These are phyloP conservation scores for Verbena officinalis DNA, from an alignment of 257 asterid species.

Conservation along the genomic window DNA sequence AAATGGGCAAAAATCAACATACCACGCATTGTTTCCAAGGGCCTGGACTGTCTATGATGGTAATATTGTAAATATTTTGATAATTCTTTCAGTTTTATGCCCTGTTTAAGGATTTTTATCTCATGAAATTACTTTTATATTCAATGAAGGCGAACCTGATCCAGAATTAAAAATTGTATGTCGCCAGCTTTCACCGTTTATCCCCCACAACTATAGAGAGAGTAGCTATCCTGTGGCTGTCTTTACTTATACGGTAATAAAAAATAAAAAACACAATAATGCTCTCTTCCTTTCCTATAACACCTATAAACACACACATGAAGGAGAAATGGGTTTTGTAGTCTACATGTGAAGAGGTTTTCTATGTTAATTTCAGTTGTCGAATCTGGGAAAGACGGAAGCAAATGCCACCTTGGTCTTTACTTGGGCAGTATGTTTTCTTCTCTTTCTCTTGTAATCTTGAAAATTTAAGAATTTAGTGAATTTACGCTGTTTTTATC, in stretches of 20 bases:
- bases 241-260: slow-evolving; percentile 76
- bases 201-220: slow-evolving; percentile 93
- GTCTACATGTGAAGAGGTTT: slow-evolving; percentile 30
- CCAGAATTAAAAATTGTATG: slow-evolving; percentile 82
- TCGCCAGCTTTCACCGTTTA: slow-evolving; percentile 92
- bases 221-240: slow-evolving; percentile 93
- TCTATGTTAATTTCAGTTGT: slow-evolving; percentile 57
- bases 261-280: not conserved
- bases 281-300: slow-evolving; percentile 16
- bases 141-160: slow-evolving; percentile 91
- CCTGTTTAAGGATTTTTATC: slow-evolving; percentile 28
- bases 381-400: slow-evolving; percentile 67
- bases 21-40: slow-evolving; percentile 96
- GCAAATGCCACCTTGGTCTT: slow-evolving; percentile 90
- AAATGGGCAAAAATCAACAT: slow-evolving; percentile 66
- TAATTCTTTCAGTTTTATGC: slow-evolving; percentile 25
- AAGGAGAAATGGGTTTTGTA: slow-evolving; percentile 17
- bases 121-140: slow-evolving; percentile 20
- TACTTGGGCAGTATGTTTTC: slow-evolving; percentile 87
- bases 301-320: slow-evolving; percentile 2
- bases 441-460: slow-evolving; percentile 18
- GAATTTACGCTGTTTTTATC: not conserved
- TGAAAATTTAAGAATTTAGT: slow-evolving; percentile 17
- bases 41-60: slow-evolving; percentile 99
- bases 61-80: slow-evolving; percentile 37